Conservation (phyloP, 2,329 filamentous ascomycete genomes). For the Aspergillus neotritici region DNA sequence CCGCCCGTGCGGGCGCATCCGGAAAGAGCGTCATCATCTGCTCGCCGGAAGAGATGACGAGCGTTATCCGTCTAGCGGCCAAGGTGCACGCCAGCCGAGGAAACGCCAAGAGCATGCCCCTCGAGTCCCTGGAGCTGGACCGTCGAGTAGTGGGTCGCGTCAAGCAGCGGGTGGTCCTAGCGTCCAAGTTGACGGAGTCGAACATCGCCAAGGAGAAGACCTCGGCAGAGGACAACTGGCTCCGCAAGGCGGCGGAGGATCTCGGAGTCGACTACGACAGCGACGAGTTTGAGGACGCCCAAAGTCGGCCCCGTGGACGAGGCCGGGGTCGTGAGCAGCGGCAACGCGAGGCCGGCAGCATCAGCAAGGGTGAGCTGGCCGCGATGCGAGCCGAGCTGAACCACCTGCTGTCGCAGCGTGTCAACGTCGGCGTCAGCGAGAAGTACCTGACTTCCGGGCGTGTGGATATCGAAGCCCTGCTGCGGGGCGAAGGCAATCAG, state of each 20-base stretch:
- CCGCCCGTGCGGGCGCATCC: constrained; percentile 71
- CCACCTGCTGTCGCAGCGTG: constrained; percentile 62
- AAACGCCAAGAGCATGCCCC: constrained; percentile 61
- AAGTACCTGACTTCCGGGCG: constrained; percentile 72
- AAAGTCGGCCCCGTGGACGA: constrained; percentile 47
- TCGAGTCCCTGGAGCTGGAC: constrained; percentile 70
- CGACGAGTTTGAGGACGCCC: constrained; percentile 70
- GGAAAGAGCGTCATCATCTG: constrained; percentile 86
- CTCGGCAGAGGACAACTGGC: constrained; percentile 75
- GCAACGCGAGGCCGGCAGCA: constrained; percentile 60
- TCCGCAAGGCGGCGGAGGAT: constrained; percentile 80
- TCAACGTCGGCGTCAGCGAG: constrained; percentile 86
- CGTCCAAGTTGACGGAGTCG: constrained; percentile 83
- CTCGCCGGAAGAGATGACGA: constrained; percentile 80
- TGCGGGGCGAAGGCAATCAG: constrained; percentile 59
- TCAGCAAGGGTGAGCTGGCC: constrained; percentile 69
- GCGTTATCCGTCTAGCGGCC: constrained; percentile 73
- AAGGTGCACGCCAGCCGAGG: constrained; percentile 69
- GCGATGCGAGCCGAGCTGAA: constrained; percentile 66
- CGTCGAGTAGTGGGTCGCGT: constrained; percentile 69
- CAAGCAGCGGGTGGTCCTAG: constrained; percentile 68
- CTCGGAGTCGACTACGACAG: constrained; percentile 90
- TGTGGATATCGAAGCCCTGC: constrained; percentile 67
- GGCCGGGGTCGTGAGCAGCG: constrained; percentile 71
- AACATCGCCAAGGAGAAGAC: constrained; percentile 81